A percentile compares a stretch with the other conserved stretches of the same genome.
These are phyloP conservation scores for Monosporascus sp. DNA, from an alignment of 2,329 filamentous ascomycete species.

Conservation along the genomic window DNA sequence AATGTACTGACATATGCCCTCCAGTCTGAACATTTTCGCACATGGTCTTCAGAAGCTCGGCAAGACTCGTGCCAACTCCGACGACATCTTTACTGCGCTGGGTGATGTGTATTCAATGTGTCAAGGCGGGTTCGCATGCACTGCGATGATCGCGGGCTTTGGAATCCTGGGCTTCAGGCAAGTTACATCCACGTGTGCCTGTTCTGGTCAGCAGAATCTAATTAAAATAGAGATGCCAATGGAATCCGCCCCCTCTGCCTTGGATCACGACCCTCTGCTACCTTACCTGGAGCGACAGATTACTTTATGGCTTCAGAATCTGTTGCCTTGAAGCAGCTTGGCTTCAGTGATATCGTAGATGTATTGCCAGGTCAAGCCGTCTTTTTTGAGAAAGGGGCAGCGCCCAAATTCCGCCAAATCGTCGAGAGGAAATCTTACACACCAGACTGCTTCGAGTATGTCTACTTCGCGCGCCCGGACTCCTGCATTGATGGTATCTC, in stretches of 20 bases:
- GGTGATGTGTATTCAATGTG: slow-evolving; percentile 67
- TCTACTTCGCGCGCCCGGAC: slow-evolving; percentile 82
- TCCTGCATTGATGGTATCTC: slow-evolving; percentile 57
- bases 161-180: slow-evolving; percentile 70
- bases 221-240: slow-evolving; percentile 30
- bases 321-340: slow-evolving; percentile 74
- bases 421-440: slow-evolving; percentile 63
- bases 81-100: slow-evolving; percentile 70
- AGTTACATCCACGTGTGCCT: neutral
- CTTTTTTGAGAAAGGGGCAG: slow-evolving; percentile 56
- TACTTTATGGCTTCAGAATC: slow-evolving; percentile 92
- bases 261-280: slow-evolving; percentile 65
- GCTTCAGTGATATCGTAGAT: slow-evolving; percentile 70
- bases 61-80: slow-evolving; percentile 72
- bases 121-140: slow-evolving; percentile 73
- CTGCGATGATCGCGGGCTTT: slow-evolving; percentile 76
- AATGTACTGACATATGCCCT: slow-evolving; percentile 3
- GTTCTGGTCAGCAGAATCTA: slow-evolving; percentile 1
- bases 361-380: slow-evolving; percentile 48
- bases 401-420: slow-evolving; percentile 72
- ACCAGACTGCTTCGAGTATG: slow-evolving; percentile 71
- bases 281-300: slow-evolving; percentile 59
- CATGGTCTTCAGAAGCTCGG: slow-evolving; percentile 74
- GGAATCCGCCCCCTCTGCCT: slow-evolving; percentile 79
- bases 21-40: slow-evolving; percentile 74